Evolutionary conservation across 208 protist species (phyloP).

Genomic region (Leptomonas seymouri): DNA sequence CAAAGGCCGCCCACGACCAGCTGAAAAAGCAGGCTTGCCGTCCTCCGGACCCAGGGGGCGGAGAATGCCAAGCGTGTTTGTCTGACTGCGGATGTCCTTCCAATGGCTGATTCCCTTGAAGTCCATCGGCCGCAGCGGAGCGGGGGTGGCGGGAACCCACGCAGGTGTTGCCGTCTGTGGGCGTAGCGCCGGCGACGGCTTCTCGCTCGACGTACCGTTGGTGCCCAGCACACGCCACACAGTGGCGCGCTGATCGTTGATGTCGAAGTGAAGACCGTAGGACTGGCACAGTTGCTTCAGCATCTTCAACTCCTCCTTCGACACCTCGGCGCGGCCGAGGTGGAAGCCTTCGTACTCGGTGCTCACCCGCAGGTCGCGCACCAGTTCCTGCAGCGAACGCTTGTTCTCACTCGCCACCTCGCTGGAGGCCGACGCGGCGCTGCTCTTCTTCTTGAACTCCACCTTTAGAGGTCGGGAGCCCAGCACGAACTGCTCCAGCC

Average conservation of each 20-base stretch:
- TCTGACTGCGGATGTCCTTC: slow-evolving; percentile 54
- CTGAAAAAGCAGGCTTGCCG: slow-evolving; percentile 52
- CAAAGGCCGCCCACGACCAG: slow-evolving; percentile 62
- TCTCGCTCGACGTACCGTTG: slow-evolving; percentile 38
- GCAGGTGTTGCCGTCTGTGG: slow-evolving; percentile 31
- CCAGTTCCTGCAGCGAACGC: slow-evolving; percentile 62
- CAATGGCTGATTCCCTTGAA: slow-evolving; percentile 83
- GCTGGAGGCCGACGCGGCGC: slow-evolving; percentile 13
- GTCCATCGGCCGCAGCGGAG: slow-evolving; percentile 62
- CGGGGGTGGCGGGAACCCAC: slow-evolving; percentile 57
- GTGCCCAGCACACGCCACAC: slow-evolving; percentile 59
- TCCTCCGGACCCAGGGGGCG: slow-evolving; percentile 65
- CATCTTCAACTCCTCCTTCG: slow-evolving; percentile 70
- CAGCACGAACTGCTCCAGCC: slow-evolving; percentile 69
- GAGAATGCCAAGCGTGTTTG: slow-evolving; percentile 47
- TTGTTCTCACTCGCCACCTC: slow-evolving; percentile 27
- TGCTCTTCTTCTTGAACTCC: slow-evolving; percentile 86
- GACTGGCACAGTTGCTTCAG: slow-evolving; percentile 83
- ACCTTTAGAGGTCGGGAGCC: slow-evolving; percentile 66
- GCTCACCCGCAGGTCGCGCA: slow-evolving; percentile 81
- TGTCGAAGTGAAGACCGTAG: slow-evolving; percentile 68
- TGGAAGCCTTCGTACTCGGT: slow-evolving; percentile 78
- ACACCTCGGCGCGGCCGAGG: slow-evolving; percentile 55
- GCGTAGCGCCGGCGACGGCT: slow-evolving; percentile 66
- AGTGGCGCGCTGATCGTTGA: slow-evolving; percentile 61